Evolutionary conservation across 176 grass and related monocot species (phyloP).

Genomic region (Oryza meridionalis): DNA sequence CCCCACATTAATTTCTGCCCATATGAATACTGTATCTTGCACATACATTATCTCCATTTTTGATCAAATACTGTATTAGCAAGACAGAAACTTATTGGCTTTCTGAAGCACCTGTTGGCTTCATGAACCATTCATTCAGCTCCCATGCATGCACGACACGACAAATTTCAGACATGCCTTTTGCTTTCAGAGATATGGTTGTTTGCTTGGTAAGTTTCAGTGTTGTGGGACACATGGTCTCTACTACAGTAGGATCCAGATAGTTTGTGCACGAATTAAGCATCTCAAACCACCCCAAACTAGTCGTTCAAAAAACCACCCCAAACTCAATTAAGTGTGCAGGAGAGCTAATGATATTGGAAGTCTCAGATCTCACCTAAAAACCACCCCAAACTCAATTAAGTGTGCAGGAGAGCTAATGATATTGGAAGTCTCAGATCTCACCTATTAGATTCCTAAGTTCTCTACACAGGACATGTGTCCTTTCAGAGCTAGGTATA

Average conservation of each 20-base stretch:
- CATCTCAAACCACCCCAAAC: slow-evolving; percentile 26
- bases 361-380: slow-evolving; percentile 35
- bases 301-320: too few relatives aligned
- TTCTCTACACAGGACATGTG: slow-evolving; percentile 45
- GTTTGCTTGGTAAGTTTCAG: not conserved
- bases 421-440: slow-evolving; percentile 31
- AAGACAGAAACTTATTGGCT: not conserved
- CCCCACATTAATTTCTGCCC: not conserved
- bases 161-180: not conserved
- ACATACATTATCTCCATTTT: not conserved
- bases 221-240: slow-evolving; percentile 17
- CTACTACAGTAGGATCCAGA: slow-evolving; percentile 20
- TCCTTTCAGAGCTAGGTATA: slow-evolving; percentile 20
- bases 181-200: not conserved
- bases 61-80: not conserved
- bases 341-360: not conserved
- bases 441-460: slow-evolving; percentile 49
- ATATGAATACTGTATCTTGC: not conserved
- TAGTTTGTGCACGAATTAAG: slow-evolving; percentile 14
- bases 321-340: not conserved
- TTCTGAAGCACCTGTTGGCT: not conserved
- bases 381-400: not conserved
- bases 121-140: not conserved
- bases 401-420: not conserved
- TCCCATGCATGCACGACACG: not conserved